Base-by-base conservation (phyloP, 1,284 basidiomycete genomes). In the Ustilago curta region DNA sequence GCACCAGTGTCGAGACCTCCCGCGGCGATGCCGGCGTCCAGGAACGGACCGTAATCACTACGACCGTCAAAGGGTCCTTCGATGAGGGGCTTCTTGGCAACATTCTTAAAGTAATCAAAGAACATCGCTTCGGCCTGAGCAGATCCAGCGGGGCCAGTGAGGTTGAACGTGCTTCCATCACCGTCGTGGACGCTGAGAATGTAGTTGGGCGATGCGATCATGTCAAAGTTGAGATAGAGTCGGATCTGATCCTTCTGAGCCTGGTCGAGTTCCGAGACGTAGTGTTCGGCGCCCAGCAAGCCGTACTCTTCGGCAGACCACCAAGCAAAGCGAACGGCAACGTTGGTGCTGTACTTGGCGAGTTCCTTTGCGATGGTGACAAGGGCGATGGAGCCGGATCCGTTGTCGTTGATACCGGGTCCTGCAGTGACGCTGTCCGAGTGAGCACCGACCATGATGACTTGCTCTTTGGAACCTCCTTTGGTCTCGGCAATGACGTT, bases 341-440 rank as follows among this genome's bases (percentile, higher is more conserved):
- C 67, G 51, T 62, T 67, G 48, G 56, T 53, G 39, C 45, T 47
- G 56, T 62, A 72, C 42, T 63, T 62, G 43, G 63, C 27, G 21
- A 72, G 64, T 12, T 67, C 29, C 56, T 72, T 66, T 40, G 70
- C 70, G 35, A 72, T 56, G 42, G 70, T 72, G 19, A 72, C 48
- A 2, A 72, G 63, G 9, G 70, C 59, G 27, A 72, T 37, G 12
- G 70, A 66, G 47, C 70, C 70, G n/a, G 50, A 55, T 7, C 70
- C 70, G 55, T 72, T 72, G 62, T 72, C 70, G 59, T 72, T 72
- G 70, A 72, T 72, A 3, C 70, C 70, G 16, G 70, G 70, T 4
- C 70, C 70, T 5, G 70, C 64, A 11, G 48, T 39, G 43, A 72
- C 64, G 14, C 49, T 58, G 64, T 72, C 70, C 16, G 70, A 66